Evolutionary conservation across 2,329 filamentous ascomycete species (phyloP).

Genomic region (Paramyrothecium sp.): DNA sequence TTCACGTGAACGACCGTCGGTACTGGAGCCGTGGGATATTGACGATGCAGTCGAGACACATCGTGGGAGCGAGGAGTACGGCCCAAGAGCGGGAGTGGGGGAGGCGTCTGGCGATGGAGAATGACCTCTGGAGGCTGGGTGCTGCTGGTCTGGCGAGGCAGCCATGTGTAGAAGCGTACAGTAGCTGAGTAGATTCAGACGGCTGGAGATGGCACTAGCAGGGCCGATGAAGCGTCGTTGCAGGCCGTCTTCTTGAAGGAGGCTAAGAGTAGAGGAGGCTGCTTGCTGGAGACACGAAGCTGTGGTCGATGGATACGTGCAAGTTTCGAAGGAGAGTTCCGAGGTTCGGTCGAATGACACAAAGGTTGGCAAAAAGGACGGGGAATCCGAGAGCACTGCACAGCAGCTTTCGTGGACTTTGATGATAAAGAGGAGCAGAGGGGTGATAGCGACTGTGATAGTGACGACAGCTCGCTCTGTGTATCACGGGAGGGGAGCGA

Average conservation of each 20-base stretch:
- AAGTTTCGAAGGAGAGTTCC: too few relatives aligned
- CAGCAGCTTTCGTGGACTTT: neutral
- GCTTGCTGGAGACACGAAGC: too few relatives aligned
- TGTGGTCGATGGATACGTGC: too few relatives aligned
- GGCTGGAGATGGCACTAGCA: neutral
- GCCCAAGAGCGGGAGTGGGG: constrained; percentile 62
- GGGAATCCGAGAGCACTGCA: neutral
- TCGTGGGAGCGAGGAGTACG: constrained; percentile 58
- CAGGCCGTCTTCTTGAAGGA: too few relatives aligned
- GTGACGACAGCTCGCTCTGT: too few relatives aligned
- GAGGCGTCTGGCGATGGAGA: constrained; percentile 66
- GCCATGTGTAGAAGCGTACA: constrained; percentile 22
- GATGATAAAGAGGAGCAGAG: neutral
- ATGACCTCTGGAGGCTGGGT: constrained; percentile 40
- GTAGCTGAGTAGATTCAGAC: neutral
- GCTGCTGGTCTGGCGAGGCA: constrained; percentile 27
- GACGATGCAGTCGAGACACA: constrained; percentile 63
- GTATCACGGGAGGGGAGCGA: too few relatives aligned
- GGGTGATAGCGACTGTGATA: neutral
- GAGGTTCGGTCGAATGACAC: neutral
- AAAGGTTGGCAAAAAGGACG: neutral
- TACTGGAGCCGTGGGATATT: constrained; percentile 54
- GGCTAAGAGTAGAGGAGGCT: too few relatives aligned
- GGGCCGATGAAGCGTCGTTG: neutral
- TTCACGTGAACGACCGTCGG: constrained; percentile 47